Evolutionary conservation across 257 asterid species (phyloP).

Genomic region (Cinchona pubescens): DNA sequence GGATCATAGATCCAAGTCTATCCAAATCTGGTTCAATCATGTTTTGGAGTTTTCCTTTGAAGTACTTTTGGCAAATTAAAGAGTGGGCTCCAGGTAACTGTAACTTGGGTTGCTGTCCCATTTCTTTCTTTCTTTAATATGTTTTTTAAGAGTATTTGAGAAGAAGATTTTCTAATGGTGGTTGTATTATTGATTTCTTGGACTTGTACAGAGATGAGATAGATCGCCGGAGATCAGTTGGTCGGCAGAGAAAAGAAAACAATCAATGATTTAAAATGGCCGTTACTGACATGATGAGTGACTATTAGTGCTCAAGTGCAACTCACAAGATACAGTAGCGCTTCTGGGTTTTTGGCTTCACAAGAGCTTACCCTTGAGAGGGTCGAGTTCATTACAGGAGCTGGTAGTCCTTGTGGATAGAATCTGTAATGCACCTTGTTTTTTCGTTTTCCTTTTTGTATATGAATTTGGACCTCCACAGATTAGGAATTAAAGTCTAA

Average conservation of each 20-base stretch:
- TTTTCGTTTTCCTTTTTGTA: not conserved
- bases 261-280: slow-evolving; percentile 17
- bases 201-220: slow-evolving; percentile 30
- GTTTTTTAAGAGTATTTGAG: not conserved
- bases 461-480: slow-evolving; percentile 6
- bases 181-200: slow-evolving; percentile 8
- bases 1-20: not conserved
- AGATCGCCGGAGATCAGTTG: slow-evolving; percentile 13
- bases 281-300: slow-evolving; percentile 7
- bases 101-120: not conserved
- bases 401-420: not conserved
- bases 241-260: slow-evolving; percentile 26
- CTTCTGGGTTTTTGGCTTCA: not conserved
- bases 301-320: not conserved
- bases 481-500: not conserved
- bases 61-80: not conserved
- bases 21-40: not conserved
- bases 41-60: too few relatives aligned
- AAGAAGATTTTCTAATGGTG: not conserved
- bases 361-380: not conserved
- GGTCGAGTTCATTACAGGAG: not conserved
- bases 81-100: not conserved
- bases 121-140: not conserved
- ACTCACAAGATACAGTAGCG: not conserved
- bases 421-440: slow-evolving; percentile 8